Evolutionary conservation across 495 filamentous ascomycete species (phyloP).

Genomic region (Cenococcum geophilum): DNA sequence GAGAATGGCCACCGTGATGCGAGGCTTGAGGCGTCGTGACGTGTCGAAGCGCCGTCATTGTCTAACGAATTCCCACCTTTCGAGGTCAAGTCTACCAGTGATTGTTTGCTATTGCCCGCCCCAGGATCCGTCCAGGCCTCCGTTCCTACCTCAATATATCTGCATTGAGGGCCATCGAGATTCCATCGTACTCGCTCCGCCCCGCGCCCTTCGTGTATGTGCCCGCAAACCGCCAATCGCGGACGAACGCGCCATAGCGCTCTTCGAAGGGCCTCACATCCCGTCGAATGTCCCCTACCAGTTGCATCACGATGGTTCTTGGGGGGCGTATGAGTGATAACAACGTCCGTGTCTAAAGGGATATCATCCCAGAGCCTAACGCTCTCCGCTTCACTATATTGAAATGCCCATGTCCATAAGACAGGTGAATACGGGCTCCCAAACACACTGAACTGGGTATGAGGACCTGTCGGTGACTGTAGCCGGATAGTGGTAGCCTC

Average conservation of each 20-base stretch:
- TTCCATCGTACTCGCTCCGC: slow-evolving; percentile 56
- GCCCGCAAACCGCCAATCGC: slow-evolving; percentile 36
- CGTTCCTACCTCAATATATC: slow-evolving; percentile 35
- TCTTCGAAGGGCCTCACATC: slow-evolving; percentile 32
- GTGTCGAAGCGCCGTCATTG: slow-evolving; percentile 37
- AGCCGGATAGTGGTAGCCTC: slow-evolving; percentile 54
- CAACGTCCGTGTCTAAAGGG: slow-evolving; percentile 34
- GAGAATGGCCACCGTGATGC: background rate
- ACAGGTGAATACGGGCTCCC: slow-evolving; percentile 67
- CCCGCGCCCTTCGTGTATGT: slow-evolving; percentile 38
- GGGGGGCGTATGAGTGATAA: slow-evolving; percentile 40
- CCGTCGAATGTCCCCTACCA: slow-evolving; percentile 21
- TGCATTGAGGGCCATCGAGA: slow-evolving; percentile 12
- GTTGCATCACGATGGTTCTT: slow-evolving; percentile 31
- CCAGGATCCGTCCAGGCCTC: slow-evolving; percentile 45
- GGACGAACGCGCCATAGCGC: slow-evolving; percentile 34
- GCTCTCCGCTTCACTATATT: slow-evolving; percentile 51
- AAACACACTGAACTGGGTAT: slow-evolving; percentile 65
- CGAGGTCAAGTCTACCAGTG: slow-evolving; percentile 51
- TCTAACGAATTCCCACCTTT: slow-evolving; percentile 43
- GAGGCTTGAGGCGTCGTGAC: slow-evolving; percentile 20
- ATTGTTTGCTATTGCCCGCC: slow-evolving; percentile 51
- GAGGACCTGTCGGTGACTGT: slow-evolving; percentile 51
- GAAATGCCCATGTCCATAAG: slow-evolving; percentile 64
- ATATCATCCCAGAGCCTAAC: slow-evolving; percentile 44